Evolutionary conservation across 129 eudicot species (phyloP).

Genomic region (Rutidosis leptorrhynchoides): DNA sequence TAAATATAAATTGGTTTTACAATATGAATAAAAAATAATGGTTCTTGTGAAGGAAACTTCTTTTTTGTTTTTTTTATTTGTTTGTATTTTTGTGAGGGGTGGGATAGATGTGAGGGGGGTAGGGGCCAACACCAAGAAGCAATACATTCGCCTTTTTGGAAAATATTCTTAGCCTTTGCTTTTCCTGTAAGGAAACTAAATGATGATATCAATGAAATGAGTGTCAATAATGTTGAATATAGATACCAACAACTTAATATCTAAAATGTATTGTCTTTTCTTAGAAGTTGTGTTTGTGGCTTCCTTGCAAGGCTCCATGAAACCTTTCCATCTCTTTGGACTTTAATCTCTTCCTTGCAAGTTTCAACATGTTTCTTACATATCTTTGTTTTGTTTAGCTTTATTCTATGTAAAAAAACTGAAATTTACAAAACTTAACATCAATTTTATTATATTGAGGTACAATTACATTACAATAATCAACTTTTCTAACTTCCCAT

Average conservation of each 20-base stretch:
- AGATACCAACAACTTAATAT: not conserved
- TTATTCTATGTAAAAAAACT: not conserved
- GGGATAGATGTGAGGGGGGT: not conserved
- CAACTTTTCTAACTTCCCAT: too few relatives aligned
- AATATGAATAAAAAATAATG: not conserved
- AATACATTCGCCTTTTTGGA: not conserved
- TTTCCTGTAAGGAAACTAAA: slow-evolving; percentile 16
- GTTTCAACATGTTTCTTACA: not conserved
- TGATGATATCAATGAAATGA: not conserved
- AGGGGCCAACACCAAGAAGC: slow-evolving; percentile 2
- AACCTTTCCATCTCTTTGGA: slow-evolving; percentile 1
- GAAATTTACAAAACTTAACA: not conserved
- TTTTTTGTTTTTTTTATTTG: too few relatives aligned
- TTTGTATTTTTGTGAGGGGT: not conserved
- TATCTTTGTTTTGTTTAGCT: not conserved
- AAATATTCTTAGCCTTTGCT: slow-evolving; percentile 1
- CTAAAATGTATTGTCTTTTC: not conserved
- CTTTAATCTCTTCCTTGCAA: slow-evolving; percentile 5
- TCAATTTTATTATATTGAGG: not conserved
- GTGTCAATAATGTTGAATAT: not conserved
- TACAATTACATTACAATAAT: too few relatives aligned
- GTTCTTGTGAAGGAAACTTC: not conserved
- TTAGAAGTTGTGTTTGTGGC: slow-evolving; percentile 16
- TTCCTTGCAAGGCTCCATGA: slow-evolving; percentile 25
- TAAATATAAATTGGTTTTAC: not conserved